Percentiles rank a stretch among this genome's conserved stretches.
Conservation (phyloP, 164 flowering plant genomes). For the Piper betle region DNA sequence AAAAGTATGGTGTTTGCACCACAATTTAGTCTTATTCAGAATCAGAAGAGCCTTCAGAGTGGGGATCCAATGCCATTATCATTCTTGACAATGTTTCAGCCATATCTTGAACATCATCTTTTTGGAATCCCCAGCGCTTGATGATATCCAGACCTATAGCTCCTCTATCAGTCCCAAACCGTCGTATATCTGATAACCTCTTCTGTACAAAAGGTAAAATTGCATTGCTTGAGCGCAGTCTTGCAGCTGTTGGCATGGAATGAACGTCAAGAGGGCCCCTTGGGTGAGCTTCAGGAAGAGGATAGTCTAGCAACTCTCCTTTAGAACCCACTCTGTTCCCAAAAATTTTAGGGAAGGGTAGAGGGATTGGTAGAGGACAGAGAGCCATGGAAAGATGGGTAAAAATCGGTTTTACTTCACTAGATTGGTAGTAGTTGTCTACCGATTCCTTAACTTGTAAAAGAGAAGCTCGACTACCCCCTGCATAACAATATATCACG, state of each 20-base stretch:
- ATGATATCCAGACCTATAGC: conserved; percentile 47
- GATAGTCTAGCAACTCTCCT: conserved; percentile 45
- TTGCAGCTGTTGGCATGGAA: conserved; percentile 81
- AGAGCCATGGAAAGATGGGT: conserved; percentile 62
- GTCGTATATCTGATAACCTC: conserved; percentile 42
- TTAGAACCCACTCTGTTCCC: conserved; percentile 41
- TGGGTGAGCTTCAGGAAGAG: conserved; percentile 21
- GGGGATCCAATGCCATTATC: conserved; percentile 39
- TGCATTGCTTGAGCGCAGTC: conserved; percentile 73
- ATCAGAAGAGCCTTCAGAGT: conserved; percentile 43
- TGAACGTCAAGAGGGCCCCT: conserved; percentile 71
- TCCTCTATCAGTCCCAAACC: conserved; percentile 49
- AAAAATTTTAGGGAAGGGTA: conserved; percentile 82
- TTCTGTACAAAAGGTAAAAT: conserved; percentile 60
- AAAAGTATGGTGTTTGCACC: too few relatives aligned
- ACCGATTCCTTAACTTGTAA: conserved; percentile 52
- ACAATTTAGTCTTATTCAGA: conserved; percentile 37
- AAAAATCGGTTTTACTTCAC: conserved; percentile 35
- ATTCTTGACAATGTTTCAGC: conserved; percentile 58
- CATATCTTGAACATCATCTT: conserved; percentile 68
- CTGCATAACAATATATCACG: conserved; percentile 19
- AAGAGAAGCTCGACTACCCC: conserved; percentile 35
- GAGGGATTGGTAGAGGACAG: conserved; percentile 83
- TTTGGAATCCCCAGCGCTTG: conserved; percentile 70
- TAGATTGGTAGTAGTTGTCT: conserved; percentile 30